A percentile compares a stretch with the other conserved stretches of the same genome.
Evolutionary conservation across 2,329 filamentous ascomycete species (phyloP).

Genomic region (Penicillium sp.): DNA sequence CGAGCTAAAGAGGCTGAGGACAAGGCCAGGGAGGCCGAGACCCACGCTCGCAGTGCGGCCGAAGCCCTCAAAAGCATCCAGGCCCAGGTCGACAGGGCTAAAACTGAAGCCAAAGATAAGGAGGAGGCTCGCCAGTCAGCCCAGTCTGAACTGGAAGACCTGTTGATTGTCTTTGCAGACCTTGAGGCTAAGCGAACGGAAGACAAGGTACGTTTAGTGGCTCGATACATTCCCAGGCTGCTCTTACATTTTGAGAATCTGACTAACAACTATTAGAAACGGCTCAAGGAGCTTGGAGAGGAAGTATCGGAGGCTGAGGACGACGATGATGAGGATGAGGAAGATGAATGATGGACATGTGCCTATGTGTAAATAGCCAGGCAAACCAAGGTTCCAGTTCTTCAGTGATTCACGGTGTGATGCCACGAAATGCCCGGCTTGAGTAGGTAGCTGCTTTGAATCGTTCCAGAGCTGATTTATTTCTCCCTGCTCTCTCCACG

Average conservation of each 20-base stretch:
- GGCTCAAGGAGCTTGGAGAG: conserved; percentile 65
- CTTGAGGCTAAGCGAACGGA: conserved; percentile 71
- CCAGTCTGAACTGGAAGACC: conserved; percentile 74
- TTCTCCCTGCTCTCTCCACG: neutral
- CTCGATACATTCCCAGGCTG: neutral
- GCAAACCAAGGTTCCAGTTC: neutral
- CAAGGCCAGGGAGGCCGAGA: conserved; percentile 29
- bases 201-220: conserved; percentile 63
- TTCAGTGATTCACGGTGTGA: neutral
- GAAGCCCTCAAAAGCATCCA: conserved; percentile 55
- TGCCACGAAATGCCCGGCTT: neutral
- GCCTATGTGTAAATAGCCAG: conserved; percentile 8
- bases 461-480: neutral
- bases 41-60: conserved; percentile 44
- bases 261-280: conserved; percentile 50
- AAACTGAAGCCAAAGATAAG: conserved; percentile 45
- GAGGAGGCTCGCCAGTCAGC: conserved; percentile 62
- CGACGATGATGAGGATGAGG: conserved; percentile 59
- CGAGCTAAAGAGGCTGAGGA: conserved; percentile 46
- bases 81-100: conserved; percentile 32
- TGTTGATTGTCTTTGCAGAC: conserved; percentile 77
- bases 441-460: neutral
- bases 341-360: conserved; percentile 45
- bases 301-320: conserved; percentile 74
- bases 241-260: neutral